Conservation (phyloP, 352 stramenopile genomes). For the Phytopythium vexans region DNA sequence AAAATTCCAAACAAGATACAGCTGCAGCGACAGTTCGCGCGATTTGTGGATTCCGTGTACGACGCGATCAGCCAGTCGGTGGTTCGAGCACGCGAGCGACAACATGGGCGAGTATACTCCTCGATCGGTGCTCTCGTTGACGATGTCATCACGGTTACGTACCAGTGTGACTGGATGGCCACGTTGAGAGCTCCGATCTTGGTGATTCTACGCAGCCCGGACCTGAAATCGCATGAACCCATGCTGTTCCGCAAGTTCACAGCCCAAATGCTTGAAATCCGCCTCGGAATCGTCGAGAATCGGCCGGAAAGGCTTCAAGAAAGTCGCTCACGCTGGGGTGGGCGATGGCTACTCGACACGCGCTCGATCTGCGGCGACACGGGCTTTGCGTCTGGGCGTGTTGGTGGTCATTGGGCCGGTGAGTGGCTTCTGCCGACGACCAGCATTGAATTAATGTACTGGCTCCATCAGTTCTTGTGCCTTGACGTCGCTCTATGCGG, state of each 20-base stretch:
- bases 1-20: no score
- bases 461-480: neutral
- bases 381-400: no score
- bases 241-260: conserved; percentile 7
- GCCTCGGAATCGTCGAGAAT: neutral
- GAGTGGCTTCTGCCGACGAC: neutral
- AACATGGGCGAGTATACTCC: no score
- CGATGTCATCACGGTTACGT: conserved; percentile 22
- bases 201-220: conserved; percentile 1
- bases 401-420: neutral
- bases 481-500: no score
- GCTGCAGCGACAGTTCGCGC: no score
- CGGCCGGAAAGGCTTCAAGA: conserved; percentile 3
- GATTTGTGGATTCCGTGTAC: no score
- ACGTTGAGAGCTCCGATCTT: conserved; percentile 10
- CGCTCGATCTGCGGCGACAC: conserved; percentile 2
- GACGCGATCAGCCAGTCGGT: no score
- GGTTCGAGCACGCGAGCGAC: no score
- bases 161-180: conserved; percentile 9
- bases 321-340: conserved; percentile 4
- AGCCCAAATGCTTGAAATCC: conserved; percentile 5
- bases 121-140: conserved; percentile 25
- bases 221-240: neutral
- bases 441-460: conserved; percentile 3
- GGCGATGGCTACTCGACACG: conserved; percentile 13